A percentile compares a stretch with the other conserved stretches of the same genome.
Evolutionary conservation across 148 eudicot genomes (phyloP).

Genomic region (Rhododendron ferrugineum): DNA sequence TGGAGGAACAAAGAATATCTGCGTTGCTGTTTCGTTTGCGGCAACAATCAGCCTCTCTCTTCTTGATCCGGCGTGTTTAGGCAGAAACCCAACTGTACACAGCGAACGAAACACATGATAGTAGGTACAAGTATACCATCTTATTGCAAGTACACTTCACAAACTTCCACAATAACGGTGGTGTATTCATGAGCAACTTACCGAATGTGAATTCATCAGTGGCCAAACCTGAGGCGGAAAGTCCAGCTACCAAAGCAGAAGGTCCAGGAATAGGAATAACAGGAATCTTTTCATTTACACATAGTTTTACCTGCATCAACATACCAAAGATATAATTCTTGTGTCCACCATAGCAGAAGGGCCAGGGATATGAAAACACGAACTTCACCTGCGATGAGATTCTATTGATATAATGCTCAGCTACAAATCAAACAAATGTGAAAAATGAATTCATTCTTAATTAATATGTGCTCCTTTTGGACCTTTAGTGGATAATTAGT

Average conservation of each 20-base stretch:
- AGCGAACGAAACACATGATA: background rate
- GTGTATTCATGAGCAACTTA: constrained; percentile 17
- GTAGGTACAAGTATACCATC: background rate
- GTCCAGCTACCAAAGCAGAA: constrained; percentile 79
- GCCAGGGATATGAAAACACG: constrained; percentile 75
- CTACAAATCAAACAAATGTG: constrained; percentile 3
- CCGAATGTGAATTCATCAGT: constrained; percentile 92
- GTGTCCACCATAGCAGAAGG: constrained; percentile 57
- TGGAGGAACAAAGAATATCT: constrained; percentile 93
- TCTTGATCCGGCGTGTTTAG: constrained; percentile 70
- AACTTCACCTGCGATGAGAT: background rate
- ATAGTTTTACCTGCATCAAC: constrained; percentile 61
- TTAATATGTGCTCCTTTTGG: background rate
- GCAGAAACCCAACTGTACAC: constrained; percentile 85
- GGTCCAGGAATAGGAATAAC: constrained; percentile 94
- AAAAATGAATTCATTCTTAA: background rate
- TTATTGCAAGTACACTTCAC: background rate
- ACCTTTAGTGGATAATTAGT: background rate
- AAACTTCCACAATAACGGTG: background rate
- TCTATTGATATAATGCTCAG: background rate
- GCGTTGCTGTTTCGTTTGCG: constrained; percentile 65
- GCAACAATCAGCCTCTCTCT: constrained; percentile 63
- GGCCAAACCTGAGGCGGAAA: constrained; percentile 87
- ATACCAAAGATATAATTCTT: background rate
- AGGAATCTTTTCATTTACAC: constrained; percentile 55